Evolutionary conservation across 352 stramenopile genomes (phyloP), one percentile per base, ranked within the genome.

Genomic region (Globisporangium radiosum): DNA sequence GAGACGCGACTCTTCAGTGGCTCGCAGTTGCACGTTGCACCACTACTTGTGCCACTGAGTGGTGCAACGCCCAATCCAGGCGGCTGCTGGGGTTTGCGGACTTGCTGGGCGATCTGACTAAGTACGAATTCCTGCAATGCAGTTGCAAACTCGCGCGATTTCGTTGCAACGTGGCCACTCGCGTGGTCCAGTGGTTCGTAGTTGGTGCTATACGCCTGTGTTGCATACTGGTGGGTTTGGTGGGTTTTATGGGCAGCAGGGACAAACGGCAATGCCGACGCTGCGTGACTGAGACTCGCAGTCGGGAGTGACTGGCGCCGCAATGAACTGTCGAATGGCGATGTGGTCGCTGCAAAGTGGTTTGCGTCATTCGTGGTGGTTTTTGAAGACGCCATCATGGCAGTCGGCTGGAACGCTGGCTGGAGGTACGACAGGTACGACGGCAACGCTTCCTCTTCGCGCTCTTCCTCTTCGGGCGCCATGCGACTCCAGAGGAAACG

Each of bases 391-490:
- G 15, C 17, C n/a, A 14, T 38, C 38, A 38, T 11, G n/a, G 42
- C 17, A 33, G 5, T 17, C 33, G 45, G 15, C 57, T 65, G 68
- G 63, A 85, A 85, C 56, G 73, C 57, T 8, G 76, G 71, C 51
- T 83, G 72, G 36, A 86, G 62, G 54, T 90, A 90, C 44, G 80
- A 88, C 36, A 90, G 59, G 51, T 90, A 90, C 38, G 80, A 84
- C 1, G 80, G 80, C 19, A 90, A 60, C 17, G 80, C 80, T 57
- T 90, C 80, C 58, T 90, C 80, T 51, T 88, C 77, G 40, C 77
- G 71, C 56, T 90, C 80, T 56, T 90, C 80, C 59, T 90, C 80
- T 39, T 78, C 76, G 0, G 74, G 71, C 49, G 72, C 78, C 72
- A 81, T 75, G 57, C 78, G 75, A 60, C 75, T 84, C 78, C 78